Evolutionary conservation across 169 alveolate genomes (phyloP).

Genomic region (Perkinsus marinus): DNA sequence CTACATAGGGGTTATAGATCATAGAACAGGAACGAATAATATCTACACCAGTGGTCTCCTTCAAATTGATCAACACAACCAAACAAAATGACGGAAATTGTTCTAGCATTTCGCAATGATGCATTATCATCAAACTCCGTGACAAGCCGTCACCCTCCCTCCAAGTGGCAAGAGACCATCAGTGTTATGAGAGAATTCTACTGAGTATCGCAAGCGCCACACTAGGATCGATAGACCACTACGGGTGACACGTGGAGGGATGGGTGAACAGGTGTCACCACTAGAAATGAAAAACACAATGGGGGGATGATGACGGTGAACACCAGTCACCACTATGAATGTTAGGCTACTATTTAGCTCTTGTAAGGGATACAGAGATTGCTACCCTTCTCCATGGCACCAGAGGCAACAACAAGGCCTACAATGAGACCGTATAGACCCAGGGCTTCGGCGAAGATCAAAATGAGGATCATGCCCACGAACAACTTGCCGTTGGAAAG

Average conservation of each 20-base stretch:
- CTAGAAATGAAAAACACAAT: not conserved
- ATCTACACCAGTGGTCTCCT: too few species aligned
- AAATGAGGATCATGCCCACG: slow-evolving; percentile 75
- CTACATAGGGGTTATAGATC: too few species aligned
- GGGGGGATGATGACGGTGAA: not conserved
- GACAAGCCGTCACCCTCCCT: not conserved
- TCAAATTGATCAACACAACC: too few species aligned
- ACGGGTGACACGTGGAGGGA: not conserved
- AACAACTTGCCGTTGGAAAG: slow-evolving; percentile 29
- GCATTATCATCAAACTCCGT: not conserved
- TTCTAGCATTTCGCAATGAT: too few species aligned
- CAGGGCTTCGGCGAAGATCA: slow-evolving; percentile 76
- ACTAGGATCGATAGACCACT: not conserved
- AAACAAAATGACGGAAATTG: too few species aligned
- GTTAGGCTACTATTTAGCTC: not conserved
- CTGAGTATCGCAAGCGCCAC: not conserved
- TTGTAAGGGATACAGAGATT: not conserved
- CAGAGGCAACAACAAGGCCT: slow-evolving; percentile 5
- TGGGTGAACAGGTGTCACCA: too few species aligned
- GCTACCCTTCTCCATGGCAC: not conserved
- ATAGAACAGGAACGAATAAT: too few species aligned
- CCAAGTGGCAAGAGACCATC: too few species aligned
- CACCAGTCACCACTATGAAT: not conserved
- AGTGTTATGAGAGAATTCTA: not conserved
- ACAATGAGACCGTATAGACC: slow-evolving; percentile 63